phyloP scores from a whole-genome alignment of 2,329 filamentous ascomycete genomes.

The Nothopassalora personata region DNA sequence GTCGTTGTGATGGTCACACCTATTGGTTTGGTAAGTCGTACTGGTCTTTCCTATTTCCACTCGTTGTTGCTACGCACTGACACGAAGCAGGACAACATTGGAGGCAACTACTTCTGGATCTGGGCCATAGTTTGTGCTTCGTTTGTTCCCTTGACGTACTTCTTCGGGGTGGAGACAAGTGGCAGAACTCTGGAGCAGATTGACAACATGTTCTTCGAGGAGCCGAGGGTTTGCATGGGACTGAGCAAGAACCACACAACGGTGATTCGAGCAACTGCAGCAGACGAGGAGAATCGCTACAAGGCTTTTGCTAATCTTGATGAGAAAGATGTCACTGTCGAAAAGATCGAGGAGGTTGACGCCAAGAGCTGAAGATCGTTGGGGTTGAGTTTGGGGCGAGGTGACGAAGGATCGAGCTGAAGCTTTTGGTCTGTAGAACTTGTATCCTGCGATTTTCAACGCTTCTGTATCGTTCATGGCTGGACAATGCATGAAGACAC shows the following conservation, averaged over 20 bases:
- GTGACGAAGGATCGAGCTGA: neutral
- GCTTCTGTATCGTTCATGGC: too few species aligned
- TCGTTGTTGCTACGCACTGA: too few species aligned
- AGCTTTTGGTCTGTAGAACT: neutral
- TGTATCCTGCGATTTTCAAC: neutral
- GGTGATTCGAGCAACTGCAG: conserved; percentile 18
- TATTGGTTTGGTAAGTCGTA: conserved; percentile 13
- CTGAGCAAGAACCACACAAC: conserved; percentile 26
- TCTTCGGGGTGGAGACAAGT: conserved; percentile 31
- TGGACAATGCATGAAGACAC: too few species aligned
- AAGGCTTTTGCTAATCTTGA: conserved; percentile 16
- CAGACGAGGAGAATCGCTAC: conserved; percentile 20
- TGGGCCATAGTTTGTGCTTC: conserved; percentile 50
- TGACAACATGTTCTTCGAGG: conserved; percentile 31
- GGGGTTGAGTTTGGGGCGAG: neutral
- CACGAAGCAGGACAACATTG: conserved; percentile 16
- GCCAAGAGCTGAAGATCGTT: neutral
- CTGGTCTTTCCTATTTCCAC: too few species aligned
- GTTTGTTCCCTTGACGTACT: conserved; percentile 45
- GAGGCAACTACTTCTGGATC: conserved; percentile 51
- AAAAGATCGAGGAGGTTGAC: conserved; percentile 1
- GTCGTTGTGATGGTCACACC: conserved; percentile 31
- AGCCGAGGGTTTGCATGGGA: conserved; percentile 31
- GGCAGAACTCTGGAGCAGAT: conserved; percentile 26
- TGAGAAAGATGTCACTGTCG: conserved; percentile 6